These are phyloP conservation scores for Naegleria lovaniensis DNA, from an alignment of 208 protist species.

Conservation along the genomic window DNA sequence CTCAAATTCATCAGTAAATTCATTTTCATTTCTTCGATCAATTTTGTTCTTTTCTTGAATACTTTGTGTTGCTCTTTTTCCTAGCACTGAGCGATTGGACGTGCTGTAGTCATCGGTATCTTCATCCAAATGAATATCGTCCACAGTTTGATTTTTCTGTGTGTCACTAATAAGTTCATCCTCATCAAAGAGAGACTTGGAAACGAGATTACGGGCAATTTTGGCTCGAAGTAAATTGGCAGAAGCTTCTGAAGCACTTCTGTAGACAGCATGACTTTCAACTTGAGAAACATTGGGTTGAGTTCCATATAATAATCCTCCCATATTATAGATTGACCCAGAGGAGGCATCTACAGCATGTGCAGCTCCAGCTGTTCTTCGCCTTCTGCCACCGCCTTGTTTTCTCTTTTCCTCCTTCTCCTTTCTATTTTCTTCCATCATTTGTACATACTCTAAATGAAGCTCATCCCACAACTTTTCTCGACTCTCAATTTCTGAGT, in stretches of 20 bases:
- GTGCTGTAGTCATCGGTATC: not conserved
- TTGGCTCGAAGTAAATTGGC: not conserved
- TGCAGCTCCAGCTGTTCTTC: not conserved
- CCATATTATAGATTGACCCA: not conserved
- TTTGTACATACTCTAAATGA: not conserved
- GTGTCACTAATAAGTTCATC: not conserved
- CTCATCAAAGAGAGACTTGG: not conserved
- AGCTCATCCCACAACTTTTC: not conserved
- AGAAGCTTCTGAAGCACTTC: slow-evolving; percentile 11
- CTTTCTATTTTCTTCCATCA: not conserved
- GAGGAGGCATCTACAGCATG: not conserved
- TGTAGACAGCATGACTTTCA: not conserved
- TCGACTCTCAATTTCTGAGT: not conserved
- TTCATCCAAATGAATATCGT: not conserved
- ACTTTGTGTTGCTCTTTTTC: not conserved
- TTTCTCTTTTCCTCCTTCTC: not conserved
- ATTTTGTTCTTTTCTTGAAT: not conserved
- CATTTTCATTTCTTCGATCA: not conserved
- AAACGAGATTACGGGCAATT: not conserved
- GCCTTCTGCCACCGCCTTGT: not conserved
- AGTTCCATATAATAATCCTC: not conserved
- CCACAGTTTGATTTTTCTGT: not conserved
- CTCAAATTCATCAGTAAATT: not conserved
- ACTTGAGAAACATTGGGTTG: not conserved
- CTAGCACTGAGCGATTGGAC: not conserved